Conservation (phyloP, 2,329 filamentous ascomycete genomes). For the Geosmithia flava region DNA sequence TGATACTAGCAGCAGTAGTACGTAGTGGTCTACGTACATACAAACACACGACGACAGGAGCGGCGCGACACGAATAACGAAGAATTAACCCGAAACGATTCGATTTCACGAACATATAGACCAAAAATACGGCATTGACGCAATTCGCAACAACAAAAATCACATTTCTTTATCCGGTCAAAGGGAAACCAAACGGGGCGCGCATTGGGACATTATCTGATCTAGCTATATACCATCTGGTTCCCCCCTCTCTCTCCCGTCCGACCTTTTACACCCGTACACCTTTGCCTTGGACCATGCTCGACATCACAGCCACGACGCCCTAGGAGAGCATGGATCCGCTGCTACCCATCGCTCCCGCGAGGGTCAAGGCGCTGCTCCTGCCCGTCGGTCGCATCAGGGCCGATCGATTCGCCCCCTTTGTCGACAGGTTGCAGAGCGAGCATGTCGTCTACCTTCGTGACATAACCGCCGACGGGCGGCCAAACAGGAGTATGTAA, state of each 20-base stretch:
- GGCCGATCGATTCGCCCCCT: conserved; percentile 64
- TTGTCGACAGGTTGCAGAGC: conserved; percentile 63
- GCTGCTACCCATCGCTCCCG: conserved; percentile 81
- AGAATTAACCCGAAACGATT: no score
- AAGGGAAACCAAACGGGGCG: no score
- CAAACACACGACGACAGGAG: no score
- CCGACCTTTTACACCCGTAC: background rate
- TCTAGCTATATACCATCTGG: background rate
- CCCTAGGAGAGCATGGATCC: conserved; percentile 72
- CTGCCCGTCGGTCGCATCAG: conserved; percentile 81
- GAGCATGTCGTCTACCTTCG: conserved; percentile 75
- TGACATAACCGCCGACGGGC: conserved; percentile 74
- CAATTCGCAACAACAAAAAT: no score
- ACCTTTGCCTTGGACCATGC: conserved; percentile 1
- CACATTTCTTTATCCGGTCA: no score
- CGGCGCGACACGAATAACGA: no score
- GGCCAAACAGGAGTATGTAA: conserved; percentile 70
- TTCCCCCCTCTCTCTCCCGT: background rate
- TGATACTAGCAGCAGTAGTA: no score
- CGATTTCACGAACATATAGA: no score
- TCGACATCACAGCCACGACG: conserved; percentile 12
- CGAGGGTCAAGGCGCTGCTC: conserved; percentile 77
- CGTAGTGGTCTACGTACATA: no score
- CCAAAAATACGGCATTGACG: no score
- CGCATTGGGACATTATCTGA: background rate